Base-by-base conservation (phyloP, 371 early-diverging fungal genomes). In the Saksenaea oblongispora region DNA sequence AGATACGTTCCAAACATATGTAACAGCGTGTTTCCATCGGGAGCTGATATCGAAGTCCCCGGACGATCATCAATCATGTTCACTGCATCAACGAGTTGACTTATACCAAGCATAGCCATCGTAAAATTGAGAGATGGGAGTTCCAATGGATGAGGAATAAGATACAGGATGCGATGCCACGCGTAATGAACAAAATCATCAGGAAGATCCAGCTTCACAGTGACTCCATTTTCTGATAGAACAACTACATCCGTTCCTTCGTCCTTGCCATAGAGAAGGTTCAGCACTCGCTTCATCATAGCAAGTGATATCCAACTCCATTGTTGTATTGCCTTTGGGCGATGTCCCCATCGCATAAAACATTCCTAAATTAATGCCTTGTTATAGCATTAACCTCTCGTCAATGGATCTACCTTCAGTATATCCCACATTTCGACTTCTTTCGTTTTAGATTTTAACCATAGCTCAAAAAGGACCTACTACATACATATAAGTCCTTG, bases 1-100 rank as follows among this genome's bases (percentile, higher is more conserved):
- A 94, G 78, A 80, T 86, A 91, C 0, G 78, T 70, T 2, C 92
- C 91, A 82, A 92, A 91, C 87, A 94, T 90, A 60, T 87, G 76
- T 37, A 94, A 74, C 0, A 94, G 60, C 0, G 92, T 91, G 63
- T 93, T 94, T 14, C 93, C 93, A 67, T 91, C 88, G 0, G 91
- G 87, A 17, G 78, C 67, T 3, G 39, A 63, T 15, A 56, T 61
- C 31, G 59, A 62, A 3, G 61, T 61, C 13, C 70, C 62, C 24
- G 39, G 54, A 13, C 54, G 55, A 17, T 59, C 36, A 13, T 80
- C 85, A 10, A 88, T 80, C 3, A 57, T n/a, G 44, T 83, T 76
- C 35, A 90, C 79, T 0, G 81, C 73, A 34, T 88, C 89, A 4
- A 90, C 85, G 14, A 91, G 75, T 18, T 80, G 71, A 14, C 87